A percentile compares a stretch with the other conserved stretches of the same genome.
phyloP scores from a whole-genome alignment of 164 flowering plant genomes.

The Chimonanthus praecox region DNA sequence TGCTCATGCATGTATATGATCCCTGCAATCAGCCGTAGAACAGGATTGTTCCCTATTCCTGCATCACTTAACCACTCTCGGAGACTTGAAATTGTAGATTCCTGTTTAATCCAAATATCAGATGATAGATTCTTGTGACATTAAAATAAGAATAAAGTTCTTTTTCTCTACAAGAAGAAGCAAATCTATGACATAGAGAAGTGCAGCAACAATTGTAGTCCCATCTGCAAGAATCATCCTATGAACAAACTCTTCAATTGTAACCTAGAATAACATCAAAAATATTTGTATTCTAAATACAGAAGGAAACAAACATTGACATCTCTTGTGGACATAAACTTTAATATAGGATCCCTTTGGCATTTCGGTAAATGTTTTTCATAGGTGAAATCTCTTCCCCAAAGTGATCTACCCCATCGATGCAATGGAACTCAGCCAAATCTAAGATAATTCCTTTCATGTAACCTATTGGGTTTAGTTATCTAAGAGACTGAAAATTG shows the following conservation, averaged over 20 bases:
- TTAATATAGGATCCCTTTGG: background rate
- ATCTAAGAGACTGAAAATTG: no score
- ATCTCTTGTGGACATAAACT: background rate
- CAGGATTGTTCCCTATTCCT: conserved; percentile 74
- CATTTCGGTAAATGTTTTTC: background rate
- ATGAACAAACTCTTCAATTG: background rate
- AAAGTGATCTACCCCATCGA: no score
- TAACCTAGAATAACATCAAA: background rate
- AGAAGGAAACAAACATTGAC: no score
- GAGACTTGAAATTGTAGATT: conserved; percentile 56
- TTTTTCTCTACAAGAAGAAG: no score
- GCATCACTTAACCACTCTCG: conserved; percentile 82
- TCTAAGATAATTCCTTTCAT: no score
- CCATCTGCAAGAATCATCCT: background rate
- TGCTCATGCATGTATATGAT: conserved; percentile 83
- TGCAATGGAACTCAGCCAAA: no score
- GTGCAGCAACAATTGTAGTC: background rate
- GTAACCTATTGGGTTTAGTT: background rate
- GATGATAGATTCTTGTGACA: background rate
- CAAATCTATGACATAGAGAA: background rate
- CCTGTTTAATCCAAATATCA: conserved; percentile 34
- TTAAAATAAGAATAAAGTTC: background rate
- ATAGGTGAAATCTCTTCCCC: background rate
- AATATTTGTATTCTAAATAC: background rate
- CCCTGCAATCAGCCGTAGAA: conserved; percentile 74